Base-by-base conservation (phyloP, 2,329 filamentous ascomycete genomes). In the Myriosclerotinia duriaeana region DNA sequence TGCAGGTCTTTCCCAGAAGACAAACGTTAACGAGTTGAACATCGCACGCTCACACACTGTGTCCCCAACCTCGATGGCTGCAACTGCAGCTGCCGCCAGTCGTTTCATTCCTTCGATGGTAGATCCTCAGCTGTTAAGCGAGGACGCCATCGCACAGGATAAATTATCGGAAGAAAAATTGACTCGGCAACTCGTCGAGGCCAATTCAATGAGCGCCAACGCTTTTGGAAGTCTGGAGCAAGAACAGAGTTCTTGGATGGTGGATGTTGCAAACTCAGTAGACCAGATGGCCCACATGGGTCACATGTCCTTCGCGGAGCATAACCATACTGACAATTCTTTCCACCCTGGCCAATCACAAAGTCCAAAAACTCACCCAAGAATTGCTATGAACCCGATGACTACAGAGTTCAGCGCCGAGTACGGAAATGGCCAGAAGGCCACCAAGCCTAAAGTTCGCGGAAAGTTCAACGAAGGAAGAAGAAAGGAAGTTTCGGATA, bases 401-500 rank as follows among this genome's bases (percentile, higher is more conserved):
- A 73, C 71, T 5, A 74, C 72, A 9, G 73, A 76, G 55, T 76
- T 76, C 53, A 75, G 70, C 66, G 70, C 75, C 30, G 76, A 77
- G 56, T 73, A 72, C 69, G 74, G 73, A 40, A 74, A 75, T 69
- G 74, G 73, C 5, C 68, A 72, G 36, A 73, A 40, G 73, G 36
- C 67, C 5, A 68, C 66, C 14, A 75, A 73, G 55, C 75, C 72
- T 5, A 85, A 87, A 71, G 81, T 82, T 9, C 82, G 86, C 12
- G 84, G 85, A 5, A 80, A 84, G 11, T 89, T 89, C 70, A 84
- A 82, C 26, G 79, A 84, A 6, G 78, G 78, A 1, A 80, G 87
- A n/a, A 80, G 87, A 30, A 87, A 85, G 73, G 85, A 89, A 72
- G 87, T 89, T 2, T 85, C 88, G 70, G 84, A 86, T 69, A 85